A percentile compares a stretch with the other conserved stretches of the same genome.
Conservation (phyloP, 208 protist species). For the Leishmania amazonensis region DNA sequence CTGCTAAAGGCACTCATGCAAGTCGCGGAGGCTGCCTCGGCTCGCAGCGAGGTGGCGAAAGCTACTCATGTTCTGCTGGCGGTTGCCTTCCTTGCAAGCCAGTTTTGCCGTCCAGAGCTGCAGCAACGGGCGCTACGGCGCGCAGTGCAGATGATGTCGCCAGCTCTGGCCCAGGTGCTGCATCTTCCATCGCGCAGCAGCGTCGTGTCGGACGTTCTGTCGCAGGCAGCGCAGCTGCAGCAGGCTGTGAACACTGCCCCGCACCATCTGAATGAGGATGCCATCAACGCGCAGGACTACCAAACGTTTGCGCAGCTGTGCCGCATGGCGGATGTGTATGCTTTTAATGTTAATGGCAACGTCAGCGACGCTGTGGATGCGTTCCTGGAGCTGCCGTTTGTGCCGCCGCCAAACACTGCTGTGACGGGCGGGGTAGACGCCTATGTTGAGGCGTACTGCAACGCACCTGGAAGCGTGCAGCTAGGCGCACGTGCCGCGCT, state of each 20-base stretch:
- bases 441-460: slow-evolving; percentile 40
- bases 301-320: slow-evolving; percentile 39
- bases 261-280: slow-evolving; percentile 12
- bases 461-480: slow-evolving; percentile 24
- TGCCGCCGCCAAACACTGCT: slow-evolving; percentile 35
- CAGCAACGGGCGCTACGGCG: slow-evolving; percentile 48
- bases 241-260: slow-evolving; percentile 21
- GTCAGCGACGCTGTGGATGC: slow-evolving; percentile 38
- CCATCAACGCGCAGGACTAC: slow-evolving; percentile 25
- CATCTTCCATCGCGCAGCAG: slow-evolving; percentile 45
- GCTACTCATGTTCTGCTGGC: slow-evolving; percentile 63
- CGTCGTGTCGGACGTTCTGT: slow-evolving; percentile 42
- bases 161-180: slow-evolving; percentile 64
- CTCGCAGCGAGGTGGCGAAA: slow-evolving; percentile 44
- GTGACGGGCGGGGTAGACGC: slow-evolving; percentile 25
- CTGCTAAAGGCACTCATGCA: slow-evolving; percentile 59
- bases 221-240: slow-evolving; percentile 44
- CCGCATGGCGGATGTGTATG: slow-evolving; percentile 66
- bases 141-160: slow-evolving; percentile 60
- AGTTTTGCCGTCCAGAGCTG: slow-evolving; percentile 27
- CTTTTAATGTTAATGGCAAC: slow-evolving; percentile 36
- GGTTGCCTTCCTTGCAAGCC: slow-evolving; percentile 34
- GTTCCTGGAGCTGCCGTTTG: slow-evolving; percentile 67
- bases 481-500: slow-evolving; percentile 42
- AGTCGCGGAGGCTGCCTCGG: slow-evolving; percentile 58